Evolutionary conservation across 768 basidiomycete species (phyloP), one percentile per base, ranked within the genome.

Genomic region (Agaricus bisporus): DNA sequence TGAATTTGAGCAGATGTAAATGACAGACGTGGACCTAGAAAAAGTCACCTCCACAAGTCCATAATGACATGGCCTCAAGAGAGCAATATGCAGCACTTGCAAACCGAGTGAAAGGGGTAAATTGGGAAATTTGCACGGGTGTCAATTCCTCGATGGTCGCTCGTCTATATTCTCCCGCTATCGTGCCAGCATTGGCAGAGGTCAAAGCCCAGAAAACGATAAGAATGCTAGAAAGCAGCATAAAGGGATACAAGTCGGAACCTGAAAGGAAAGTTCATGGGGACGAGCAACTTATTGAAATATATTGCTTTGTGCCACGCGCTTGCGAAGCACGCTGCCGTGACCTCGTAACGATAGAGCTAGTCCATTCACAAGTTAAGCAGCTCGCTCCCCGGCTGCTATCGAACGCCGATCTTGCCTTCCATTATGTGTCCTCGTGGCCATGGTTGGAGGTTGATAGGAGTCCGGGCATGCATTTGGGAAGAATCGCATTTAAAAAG

Each of bases 51-150:
- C 81, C 81, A 57, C 81, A 83, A 35, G 66, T 59, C 82, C 81
- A 83, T 25, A 68, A 62, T 39, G 72, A 49, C 5, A 77, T 79
- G 26, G 62, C 56, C 6, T 66, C 54, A 4, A 79, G 72, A 10
- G 65, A 52, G 55, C 82, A 83, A 56, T 81, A 81, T 0, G 72
- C 80, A 5, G 81, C 61, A 41, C 74, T 74, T 0, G 82, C 80
- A 52, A 74, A 81, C 52, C 63, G 64, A 0, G 78, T 70, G 62
- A 73, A 83, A 1, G 79, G 71, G 32, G 63, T 74, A 62, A 71
- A 82, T 8, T 61, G 28, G 8, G 66, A 56, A n/a, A 82, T 74
- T 59, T 79, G 74, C 0, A 70, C 15, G 5, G 68, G 56, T 7
- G 69, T 62, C 39, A 80, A 63, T 9, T 73, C 38, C 36, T 37